These are phyloP conservation scores for Globisporangium nodosum DNA, from an alignment of 352 stramenopile species.

Conservation along the genomic window DNA sequence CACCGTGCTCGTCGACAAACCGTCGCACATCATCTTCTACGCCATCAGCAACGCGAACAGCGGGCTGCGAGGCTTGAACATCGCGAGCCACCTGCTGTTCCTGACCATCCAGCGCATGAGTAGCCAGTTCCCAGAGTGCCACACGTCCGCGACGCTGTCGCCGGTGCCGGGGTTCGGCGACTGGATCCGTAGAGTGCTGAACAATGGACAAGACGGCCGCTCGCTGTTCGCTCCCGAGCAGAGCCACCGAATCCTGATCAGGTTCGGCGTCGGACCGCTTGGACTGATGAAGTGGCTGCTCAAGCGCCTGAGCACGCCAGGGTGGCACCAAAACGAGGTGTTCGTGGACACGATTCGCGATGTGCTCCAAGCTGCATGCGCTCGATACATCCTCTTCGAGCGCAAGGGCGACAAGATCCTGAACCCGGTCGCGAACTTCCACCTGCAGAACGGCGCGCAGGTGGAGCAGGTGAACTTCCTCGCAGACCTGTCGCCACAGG, in stretches of 20 bases:
- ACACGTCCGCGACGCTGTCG: slow-evolving; percentile 68
- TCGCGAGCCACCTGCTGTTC: slow-evolving; percentile 78
- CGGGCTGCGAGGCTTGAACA: slow-evolving; percentile 76
- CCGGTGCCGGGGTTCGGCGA: slow-evolving; percentile 65
- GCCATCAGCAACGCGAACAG: slow-evolving; percentile 78
- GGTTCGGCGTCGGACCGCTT: slow-evolving; percentile 51
- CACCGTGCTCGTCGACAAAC: slow-evolving; percentile 27
- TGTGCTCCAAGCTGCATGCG: slow-evolving; percentile 52
- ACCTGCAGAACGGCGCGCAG: slow-evolving; percentile 80
- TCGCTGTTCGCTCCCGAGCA: slow-evolving; percentile 50
- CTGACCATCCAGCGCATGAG: slow-evolving; percentile 77
- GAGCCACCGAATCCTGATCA: slow-evolving; percentile 39
- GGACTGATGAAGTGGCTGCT: slow-evolving; percentile 67
- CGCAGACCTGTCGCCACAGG: slow-evolving; percentile 48
- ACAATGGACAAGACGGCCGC: slow-evolving; percentile 15
- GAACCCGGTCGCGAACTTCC: slow-evolving; percentile 81
- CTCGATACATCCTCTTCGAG: slow-evolving; percentile 78
- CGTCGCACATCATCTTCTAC: slow-evolving; percentile 84
- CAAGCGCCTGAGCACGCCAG: slow-evolving; percentile 35
- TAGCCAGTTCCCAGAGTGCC: slow-evolving; percentile 52
- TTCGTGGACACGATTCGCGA: slow-evolving; percentile 45
- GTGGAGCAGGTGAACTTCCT: slow-evolving; percentile 85
- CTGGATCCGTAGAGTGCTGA: slow-evolving; percentile 62
- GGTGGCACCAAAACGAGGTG: slow-evolving; percentile 45
- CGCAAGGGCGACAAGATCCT: slow-evolving; percentile 72